These are phyloP conservation scores for Xylariaceae sp. DNA, from an alignment of 2,329 filamentous ascomycete species.

Conservation along the genomic window DNA sequence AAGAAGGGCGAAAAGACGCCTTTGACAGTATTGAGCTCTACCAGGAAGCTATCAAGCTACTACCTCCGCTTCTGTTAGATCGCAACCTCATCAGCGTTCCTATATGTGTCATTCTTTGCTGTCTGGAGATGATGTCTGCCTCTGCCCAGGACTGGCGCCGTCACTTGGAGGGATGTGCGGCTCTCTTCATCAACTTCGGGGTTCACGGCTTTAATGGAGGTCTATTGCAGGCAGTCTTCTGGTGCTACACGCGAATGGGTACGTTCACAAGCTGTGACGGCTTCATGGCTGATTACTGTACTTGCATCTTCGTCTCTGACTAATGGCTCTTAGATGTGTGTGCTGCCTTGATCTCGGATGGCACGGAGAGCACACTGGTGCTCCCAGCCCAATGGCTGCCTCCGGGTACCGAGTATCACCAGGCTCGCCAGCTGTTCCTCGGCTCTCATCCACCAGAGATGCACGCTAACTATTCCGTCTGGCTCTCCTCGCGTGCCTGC, in stretches of 20 bases:
- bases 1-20: conserved; percentile 36
- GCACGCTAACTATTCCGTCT: conserved; percentile 57
- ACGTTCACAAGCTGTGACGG: conserved; percentile 10
- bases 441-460: conserved; percentile 40
- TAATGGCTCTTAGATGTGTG: conserved; percentile 40
- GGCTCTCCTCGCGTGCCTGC: conserved; percentile 47
- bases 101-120: conserved; percentile 36
- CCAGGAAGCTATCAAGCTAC: conserved; percentile 46
- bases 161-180: conserved; percentile 55
- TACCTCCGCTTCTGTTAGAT: conserved; percentile 31
- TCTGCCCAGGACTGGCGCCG: conserved; percentile 46
- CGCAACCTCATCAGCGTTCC: conserved; percentile 30
- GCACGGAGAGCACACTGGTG: conserved; percentile 46
- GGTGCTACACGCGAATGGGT: conserved; percentile 57
- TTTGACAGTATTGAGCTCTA: conserved; percentile 52
- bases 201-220: conserved; percentile 52
- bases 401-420: conserved; percentile 31
- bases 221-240: conserved; percentile 51
- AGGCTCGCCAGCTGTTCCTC: conserved; percentile 33
- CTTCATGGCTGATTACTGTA: conserved; percentile 2
- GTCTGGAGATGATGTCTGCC: conserved; percentile 40
- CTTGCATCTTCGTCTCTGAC: neutral
- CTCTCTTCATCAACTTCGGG: conserved; percentile 47
- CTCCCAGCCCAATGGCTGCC: conserved; percentile 43
- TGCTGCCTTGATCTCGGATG: conserved; percentile 47